These are phyloP conservation scores for Boechera divaricarpa DNA, from an alignment of 345 rosid genomes.

Conservation along the genomic window DNA sequence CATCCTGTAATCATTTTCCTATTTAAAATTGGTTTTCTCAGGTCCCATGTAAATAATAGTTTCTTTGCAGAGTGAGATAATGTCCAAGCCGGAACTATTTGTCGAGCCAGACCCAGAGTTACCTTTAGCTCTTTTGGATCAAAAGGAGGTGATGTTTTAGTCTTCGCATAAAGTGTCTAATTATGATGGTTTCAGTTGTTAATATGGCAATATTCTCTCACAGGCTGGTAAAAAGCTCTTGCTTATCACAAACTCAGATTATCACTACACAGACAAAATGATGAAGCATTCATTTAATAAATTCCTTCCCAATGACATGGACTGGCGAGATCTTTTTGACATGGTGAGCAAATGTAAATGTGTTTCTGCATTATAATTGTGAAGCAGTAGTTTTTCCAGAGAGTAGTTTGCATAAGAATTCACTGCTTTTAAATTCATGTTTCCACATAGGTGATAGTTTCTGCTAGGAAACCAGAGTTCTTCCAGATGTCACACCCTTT, in stretches of 20 bases:
- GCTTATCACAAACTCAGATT: slow-evolving; percentile 97
- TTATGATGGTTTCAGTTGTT: slow-evolving; percentile 25
- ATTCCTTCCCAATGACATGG: slow-evolving; percentile 91
- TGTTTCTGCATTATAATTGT: slow-evolving; percentile 2
- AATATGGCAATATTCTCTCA: slow-evolving; percentile 30
- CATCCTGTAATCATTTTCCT: not conserved
- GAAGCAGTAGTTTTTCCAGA: not conserved
- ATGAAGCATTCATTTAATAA: slow-evolving; percentile 93
- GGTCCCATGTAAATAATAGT: slow-evolving; percentile 25
- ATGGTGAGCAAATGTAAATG: slow-evolving; percentile 56
- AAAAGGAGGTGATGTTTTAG: slow-evolving; percentile 75
- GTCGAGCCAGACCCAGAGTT: slow-evolving; percentile 96
- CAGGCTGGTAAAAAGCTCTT: slow-evolving; percentile 97
- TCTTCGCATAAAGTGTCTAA: not conserved
- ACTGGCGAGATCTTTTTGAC: slow-evolving; percentile 91
- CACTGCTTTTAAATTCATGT: slow-evolving; percentile 5
- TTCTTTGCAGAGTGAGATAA: slow-evolving; percentile 80
- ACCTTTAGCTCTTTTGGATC: slow-evolving; percentile 93
- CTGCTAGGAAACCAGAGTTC: slow-evolving; percentile 98
- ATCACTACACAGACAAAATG: slow-evolving; percentile 94
- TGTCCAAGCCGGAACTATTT: slow-evolving; percentile 94
- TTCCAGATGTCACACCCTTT: slow-evolving; percentile 97
- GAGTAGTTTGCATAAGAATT: not conserved
- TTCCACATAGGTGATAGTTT: slow-evolving; percentile 76
- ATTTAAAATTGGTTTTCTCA: not conserved